Evolutionary conservation across 2,329 filamentous ascomycete genomes (phyloP).

Genomic region (Aspergillus fijiensis): DNA sequence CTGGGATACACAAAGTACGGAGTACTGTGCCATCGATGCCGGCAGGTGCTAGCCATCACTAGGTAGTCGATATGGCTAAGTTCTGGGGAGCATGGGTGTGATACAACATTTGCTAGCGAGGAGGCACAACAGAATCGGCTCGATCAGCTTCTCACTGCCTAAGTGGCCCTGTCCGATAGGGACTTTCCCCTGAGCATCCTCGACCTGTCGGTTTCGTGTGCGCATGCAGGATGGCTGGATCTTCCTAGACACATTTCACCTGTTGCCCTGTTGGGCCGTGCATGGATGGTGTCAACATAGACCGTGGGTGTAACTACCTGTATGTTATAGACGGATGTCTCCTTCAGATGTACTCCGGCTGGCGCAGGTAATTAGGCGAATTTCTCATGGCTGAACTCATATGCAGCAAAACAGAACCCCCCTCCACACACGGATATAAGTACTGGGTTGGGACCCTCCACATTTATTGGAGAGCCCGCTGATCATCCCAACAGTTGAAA

Average conservation of each 20-base stretch:
- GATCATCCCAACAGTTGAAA: neutral
- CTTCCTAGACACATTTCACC: neutral
- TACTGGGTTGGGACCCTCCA: neutral
- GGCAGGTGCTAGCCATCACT: neutral
- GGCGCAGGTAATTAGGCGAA: neutral
- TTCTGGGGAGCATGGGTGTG: neutral
- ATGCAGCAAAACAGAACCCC: neutral
- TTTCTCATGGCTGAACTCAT: neutral
- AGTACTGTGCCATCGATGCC: neutral
- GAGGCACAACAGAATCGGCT: conserved; percentile 12
- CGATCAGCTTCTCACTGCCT: neutral
- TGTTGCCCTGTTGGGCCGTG: neutral
- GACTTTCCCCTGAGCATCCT: conserved; percentile 3
- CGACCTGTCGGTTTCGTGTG: conserved; percentile 4
- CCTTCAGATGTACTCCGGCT: neutral
- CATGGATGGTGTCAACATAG: neutral
- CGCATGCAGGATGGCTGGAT: neutral
- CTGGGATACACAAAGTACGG: too few species aligned
- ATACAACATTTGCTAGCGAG: conserved; percentile 12
- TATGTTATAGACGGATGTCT: neutral
- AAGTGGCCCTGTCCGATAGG: neutral
- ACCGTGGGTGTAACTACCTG: neutral
- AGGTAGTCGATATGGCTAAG: neutral
- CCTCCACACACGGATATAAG: neutral
- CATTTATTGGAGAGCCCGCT: neutral